A percentile compares a stretch with the other conserved stretches of the same genome.
phyloP scores from a whole-genome alignment of 202 grass and related monocot species.

The Carex sylvatica region DNA sequence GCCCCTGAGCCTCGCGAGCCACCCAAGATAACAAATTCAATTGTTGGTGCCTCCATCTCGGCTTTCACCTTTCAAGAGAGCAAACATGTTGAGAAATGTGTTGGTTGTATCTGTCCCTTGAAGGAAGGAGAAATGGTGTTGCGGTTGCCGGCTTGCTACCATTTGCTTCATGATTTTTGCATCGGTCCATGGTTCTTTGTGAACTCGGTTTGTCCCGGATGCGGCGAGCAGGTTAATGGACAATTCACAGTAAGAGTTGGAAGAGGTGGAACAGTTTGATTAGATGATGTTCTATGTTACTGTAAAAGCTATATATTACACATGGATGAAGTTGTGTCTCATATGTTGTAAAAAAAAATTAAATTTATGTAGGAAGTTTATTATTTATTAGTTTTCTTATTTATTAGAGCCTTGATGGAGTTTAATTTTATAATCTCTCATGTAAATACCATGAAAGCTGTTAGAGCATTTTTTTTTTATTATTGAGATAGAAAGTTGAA shows the following conservation, averaged over 20 bases:
- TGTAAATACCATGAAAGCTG: no score
- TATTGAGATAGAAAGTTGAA: no score
- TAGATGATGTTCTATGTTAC: neutral
- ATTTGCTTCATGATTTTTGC: slow-evolving; percentile 17
- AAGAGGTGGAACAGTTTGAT: neutral
- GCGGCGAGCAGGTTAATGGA: neutral
- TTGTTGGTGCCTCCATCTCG: neutral
- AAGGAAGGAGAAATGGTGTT: neutral
- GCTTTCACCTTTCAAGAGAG: neutral
- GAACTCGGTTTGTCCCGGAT: neutral
- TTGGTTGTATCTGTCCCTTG: neutral
- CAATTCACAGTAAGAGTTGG: neutral
- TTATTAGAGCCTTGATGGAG: no score
- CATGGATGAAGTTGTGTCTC: neutral
- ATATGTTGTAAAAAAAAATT: neutral
- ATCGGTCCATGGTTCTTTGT: neutral
- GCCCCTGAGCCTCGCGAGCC: neutral
- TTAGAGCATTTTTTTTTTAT: no score
- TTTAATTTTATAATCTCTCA: no score
- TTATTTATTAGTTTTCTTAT: no score
- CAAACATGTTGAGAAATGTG: neutral
- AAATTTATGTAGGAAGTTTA: no score
- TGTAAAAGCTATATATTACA: no score
- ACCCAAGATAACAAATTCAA: neutral
- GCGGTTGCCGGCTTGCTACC: neutral